Base-by-base conservation (phyloP, 2,329 filamentous ascomycete genomes). In the Parastagonospora avenae region DNA sequence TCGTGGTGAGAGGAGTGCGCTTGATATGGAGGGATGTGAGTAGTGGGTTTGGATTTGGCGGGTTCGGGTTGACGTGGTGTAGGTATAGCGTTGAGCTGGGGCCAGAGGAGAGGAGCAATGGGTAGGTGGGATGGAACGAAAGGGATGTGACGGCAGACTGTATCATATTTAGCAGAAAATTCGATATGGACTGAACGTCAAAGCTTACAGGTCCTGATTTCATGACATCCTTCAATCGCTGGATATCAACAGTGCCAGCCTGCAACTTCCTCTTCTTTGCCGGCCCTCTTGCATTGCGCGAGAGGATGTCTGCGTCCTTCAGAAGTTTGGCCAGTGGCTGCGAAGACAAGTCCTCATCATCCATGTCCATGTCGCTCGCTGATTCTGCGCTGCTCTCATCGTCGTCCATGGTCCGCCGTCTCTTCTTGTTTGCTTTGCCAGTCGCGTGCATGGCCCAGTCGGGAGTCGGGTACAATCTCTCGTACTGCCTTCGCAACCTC, bases 11-110 rank as follows among this genome's bases (percentile, higher is more conserved):
- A n/a, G 92, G 90, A 0, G 92, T 93, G 57, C 85, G 84, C 67
- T 87, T 88, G 67, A 96, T 84, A 73, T 97, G 92, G 16, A 97
- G 84, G 11, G 92, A 95, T 1, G 93, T 97, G 49, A 97, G 82
- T 33, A 92, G 85, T 7, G 93, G 94, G 72, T 97, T 95, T 14
- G 92, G 90, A 30, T 85, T 88, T 65, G 85, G 84, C 19, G 87
- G 88, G 44, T 84, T 85, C 37, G 88, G 89, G 33, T 89, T 88
- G 62, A 97, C 85, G 71, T 97, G 92, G 74, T 99, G 92, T 39
- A 99, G 82, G 72, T 89, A 92, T 47, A 97, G 82, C 4, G 92
- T 89, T 15, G 91, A 91, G 44, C 91, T 90, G 47, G 88, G 88
- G 52, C 92, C 94, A 10, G 92, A 91, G 19, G 94, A 96, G 51